Evolutionary conservation across 495 filamentous ascomycete species (phyloP).

Genomic region (Penicillium longicatenatum): DNA sequence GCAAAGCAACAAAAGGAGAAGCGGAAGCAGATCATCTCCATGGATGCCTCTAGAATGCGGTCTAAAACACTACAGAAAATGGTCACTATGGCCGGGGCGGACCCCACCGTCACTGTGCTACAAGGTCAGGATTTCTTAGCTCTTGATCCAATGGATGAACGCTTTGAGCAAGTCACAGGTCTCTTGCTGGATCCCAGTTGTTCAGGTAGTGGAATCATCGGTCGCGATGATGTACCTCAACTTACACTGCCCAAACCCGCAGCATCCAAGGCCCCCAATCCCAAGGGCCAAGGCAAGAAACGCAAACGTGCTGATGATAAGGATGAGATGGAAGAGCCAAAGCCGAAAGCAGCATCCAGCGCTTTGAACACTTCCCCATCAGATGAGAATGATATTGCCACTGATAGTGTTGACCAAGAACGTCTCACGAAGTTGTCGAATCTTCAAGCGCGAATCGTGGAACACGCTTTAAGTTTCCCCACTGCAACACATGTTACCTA

Average conservation of each 20-base stretch:
- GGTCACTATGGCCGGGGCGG: constrained; percentile 73
- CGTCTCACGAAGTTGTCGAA: constrained; percentile 72
- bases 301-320: constrained; percentile 37
- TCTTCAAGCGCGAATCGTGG: constrained; percentile 75
- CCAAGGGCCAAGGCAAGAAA: constrained; percentile 45
- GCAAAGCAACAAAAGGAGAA: constrained; percentile 32
- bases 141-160: constrained; percentile 58
- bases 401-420: constrained; percentile 28
- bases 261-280: constrained; percentile 19
- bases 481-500: constrained; percentile 79
- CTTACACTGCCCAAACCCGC: constrained; percentile 47
- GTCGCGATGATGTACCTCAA: constrained; percentile 72
- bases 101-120: constrained; percentile 62
- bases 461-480: constrained; percentile 83
- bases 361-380: constrained; percentile 23
- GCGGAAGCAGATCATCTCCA: constrained; percentile 38
- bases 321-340: constrained; percentile 20
- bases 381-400: constrained; percentile 41
- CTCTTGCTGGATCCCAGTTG: constrained; percentile 91
- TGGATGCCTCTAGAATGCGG: constrained; percentile 51
- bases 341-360: constrained; percentile 16
- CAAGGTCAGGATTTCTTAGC: constrained; percentile 78
- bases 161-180: constrained; percentile 62
- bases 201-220: constrained; percentile 91
- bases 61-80: constrained; percentile 78